Conservation (phyloP, 2,329 filamentous ascomycete genomes). For the Neofusicoccum kwambonambiense region DNA sequence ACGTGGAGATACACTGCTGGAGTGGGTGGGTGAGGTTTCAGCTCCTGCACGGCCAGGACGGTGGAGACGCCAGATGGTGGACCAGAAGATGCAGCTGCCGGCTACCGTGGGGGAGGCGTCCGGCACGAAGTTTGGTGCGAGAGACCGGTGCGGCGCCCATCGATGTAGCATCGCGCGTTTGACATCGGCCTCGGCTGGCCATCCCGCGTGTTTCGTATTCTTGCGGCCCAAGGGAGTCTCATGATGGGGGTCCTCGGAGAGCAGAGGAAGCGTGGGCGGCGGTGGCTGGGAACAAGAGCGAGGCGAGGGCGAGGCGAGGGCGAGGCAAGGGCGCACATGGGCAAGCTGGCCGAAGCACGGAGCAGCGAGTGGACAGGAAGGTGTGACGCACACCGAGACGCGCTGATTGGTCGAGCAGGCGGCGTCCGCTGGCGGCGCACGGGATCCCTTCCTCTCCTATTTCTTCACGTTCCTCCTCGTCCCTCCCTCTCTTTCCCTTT, state of each 20-base stretch:
- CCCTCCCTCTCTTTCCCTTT: not conserved
- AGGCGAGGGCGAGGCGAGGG: not conserved
- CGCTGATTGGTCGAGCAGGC: not conserved
- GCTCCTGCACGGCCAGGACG: not conserved
- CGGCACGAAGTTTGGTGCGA: not conserved
- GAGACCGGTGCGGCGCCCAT: not conserved
- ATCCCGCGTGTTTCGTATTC: not conserved
- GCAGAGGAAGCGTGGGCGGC: not conserved
- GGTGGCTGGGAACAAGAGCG: no score
- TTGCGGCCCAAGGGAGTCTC: no score
- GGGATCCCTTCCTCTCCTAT: not conserved
- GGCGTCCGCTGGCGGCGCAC: not conserved
- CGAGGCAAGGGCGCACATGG: not conserved
- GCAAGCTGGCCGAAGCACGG: not conserved
- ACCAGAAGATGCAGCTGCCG: not conserved
- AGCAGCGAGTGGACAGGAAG: not conserved
- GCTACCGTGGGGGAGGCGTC: constrained; percentile 1
- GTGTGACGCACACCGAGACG: not conserved
- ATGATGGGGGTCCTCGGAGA: not conserved
- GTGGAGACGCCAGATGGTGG: not conserved
- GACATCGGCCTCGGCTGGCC: not conserved
- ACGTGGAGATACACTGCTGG: not conserved
- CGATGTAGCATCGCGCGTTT: not conserved
- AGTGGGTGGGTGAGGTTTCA: not conserved
- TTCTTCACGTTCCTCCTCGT: not conserved